Evolutionary conservation across 441 rosid genomes (phyloP), one percentile per base, ranked within the genome.

Genomic region (Euphorbia schlechtendalii): DNA sequence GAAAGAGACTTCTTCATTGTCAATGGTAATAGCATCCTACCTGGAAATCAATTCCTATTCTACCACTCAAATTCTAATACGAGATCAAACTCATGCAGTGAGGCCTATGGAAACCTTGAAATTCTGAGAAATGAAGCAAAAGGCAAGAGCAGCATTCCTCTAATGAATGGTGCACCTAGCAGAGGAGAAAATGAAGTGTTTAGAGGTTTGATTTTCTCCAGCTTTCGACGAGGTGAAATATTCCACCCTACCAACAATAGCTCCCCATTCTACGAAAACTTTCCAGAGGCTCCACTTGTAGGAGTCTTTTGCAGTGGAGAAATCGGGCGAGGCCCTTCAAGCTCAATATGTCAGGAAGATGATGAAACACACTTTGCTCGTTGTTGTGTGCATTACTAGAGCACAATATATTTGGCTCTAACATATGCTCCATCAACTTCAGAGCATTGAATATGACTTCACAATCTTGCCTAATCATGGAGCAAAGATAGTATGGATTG

Each of bases 151-250:
- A 17, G n/a, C n/a, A n/a, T n/a, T n/a, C n/a, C n/a, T 56, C 8
- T 20, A 17, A 32, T 13, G 14, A 58, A 20, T 20, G 59, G 9
- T 34, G 10, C 43, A 17, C 56, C 5, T 5, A 48, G 10, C 4
- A 64, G 13, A 10, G 25, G 28, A 20, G 52, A 61, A 43, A 64
- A 65, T 4, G 71, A 64, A 36, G 84, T 82, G 28, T 73, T 82
- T 8, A 85, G 86, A 69, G 81, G 86, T n/a, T 57, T 84, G 36
- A 72, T 82, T 4, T 79, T 84, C 73, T 74, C 80, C 46, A 64
- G 82, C 66, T 71, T 46, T 40, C 63, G 24, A 59, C 79, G 71
- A 13, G 80, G 78, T 9, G 77, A 63, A 15, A 27, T 65, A 21
- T 66, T 73, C 56, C 25, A 30, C 10, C 59, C 63, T 0, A 24